Evolutionary conservation across 2,329 filamentous ascomycete species (phyloP).

Genomic region (Pseudopyricularia cyperi): DNA sequence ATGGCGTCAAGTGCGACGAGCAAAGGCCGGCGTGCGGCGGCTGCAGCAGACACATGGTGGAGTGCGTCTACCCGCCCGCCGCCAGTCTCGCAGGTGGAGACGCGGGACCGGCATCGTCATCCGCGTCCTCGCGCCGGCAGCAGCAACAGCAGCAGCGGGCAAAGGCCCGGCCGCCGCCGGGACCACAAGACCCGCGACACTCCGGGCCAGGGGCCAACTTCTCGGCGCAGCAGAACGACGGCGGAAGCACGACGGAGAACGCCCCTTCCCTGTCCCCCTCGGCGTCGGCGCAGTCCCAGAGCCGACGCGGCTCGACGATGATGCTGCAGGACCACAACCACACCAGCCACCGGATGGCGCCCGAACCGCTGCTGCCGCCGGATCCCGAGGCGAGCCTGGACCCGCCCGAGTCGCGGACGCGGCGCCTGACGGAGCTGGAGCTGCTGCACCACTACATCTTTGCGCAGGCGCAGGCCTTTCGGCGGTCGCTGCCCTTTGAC

Average conservation of each 20-base stretch:
- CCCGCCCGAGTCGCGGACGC: slow-evolving; percentile 19
- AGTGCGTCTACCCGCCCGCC: slow-evolving; percentile 9
- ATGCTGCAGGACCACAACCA: background rate
- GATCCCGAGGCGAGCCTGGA: slow-evolving; percentile 13
- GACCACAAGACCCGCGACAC: too few relatives aligned
- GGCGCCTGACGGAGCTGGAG: slow-evolving; percentile 22
- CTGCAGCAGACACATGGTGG: slow-evolving; percentile 12
- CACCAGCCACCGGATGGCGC: background rate
- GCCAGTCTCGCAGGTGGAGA: background rate
- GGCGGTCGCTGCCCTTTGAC: background rate
- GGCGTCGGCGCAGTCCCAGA: too few relatives aligned
- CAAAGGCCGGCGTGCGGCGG: slow-evolving; percentile 11
- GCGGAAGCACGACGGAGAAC: too few relatives aligned
- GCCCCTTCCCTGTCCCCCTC: too few relatives aligned
- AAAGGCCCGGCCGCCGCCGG: too few relatives aligned
- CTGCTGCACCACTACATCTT: slow-evolving; percentile 21
- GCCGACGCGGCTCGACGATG: background rate
- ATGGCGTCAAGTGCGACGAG: slow-evolving; percentile 11
- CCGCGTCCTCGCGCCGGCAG: background rate
- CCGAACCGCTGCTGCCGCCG: background rate
- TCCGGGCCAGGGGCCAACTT: too few relatives aligned
- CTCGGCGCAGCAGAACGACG: too few relatives aligned
- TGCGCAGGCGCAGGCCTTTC: slow-evolving; percentile 16
- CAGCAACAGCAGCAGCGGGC: too few relatives aligned
- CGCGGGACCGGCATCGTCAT: background rate